phyloP scores from a whole-genome alignment of 106 monocot genomes.

The Platanthera zijinensis region DNA sequence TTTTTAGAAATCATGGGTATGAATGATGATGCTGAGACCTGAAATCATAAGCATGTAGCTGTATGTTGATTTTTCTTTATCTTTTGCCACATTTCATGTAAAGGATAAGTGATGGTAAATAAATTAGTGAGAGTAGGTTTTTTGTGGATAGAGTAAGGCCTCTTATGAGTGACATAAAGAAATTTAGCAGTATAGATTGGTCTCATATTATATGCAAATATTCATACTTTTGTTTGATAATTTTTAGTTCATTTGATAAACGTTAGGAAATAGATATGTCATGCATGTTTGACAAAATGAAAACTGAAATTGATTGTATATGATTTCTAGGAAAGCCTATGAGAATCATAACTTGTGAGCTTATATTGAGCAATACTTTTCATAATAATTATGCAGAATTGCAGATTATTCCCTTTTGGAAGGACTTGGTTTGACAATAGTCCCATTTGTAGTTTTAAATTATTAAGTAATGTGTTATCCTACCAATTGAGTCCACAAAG shows the following conservation, averaged over 20 bases:
- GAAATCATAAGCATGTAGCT: not conserved
- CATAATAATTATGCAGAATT: not conserved
- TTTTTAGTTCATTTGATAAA: not conserved
- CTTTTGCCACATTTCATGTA: not conserved
- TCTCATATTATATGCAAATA: not conserved
- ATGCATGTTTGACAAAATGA: not conserved
- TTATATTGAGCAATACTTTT: not conserved
- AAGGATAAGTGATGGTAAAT: not conserved
- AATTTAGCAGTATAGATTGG: not conserved
- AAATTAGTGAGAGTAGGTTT: not conserved
- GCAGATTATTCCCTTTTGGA: not conserved
- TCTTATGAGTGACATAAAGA: not conserved
- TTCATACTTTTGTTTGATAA: not conserved
- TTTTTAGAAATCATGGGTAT: not conserved
- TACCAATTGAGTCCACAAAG: too few species aligned
- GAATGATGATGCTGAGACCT: not conserved
- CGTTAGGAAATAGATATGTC: not conserved
- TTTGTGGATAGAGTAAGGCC: not conserved
- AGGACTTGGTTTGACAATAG: not conserved
- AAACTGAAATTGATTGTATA: not conserved
- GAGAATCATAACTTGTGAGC: not conserved
- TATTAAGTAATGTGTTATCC: not conserved
- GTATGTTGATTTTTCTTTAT: not conserved
- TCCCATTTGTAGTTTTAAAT: not conserved
- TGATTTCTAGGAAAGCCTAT: not conserved